Evolutionary conservation across 768 basidiomycete genomes (phyloP), one percentile per base, ranked within the genome.

Genomic region (Kwoniella dejecticola): DNA sequence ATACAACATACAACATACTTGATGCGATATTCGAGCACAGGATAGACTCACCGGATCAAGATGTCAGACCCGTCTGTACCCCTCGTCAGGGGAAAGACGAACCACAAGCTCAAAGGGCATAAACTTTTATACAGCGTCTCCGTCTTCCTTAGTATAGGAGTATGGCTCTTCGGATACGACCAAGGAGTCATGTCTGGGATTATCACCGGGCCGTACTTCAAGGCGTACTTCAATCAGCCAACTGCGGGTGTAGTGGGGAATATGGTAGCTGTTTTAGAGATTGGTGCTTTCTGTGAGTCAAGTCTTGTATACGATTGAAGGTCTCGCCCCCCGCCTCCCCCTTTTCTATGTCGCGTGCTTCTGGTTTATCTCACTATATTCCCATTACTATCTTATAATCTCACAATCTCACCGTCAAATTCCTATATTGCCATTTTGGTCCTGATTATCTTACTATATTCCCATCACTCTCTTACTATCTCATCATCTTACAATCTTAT

Each of bases 181-280:
- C 73, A 78, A 63, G 75, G 77, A 36, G 80, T 81, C 49, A 76
- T 64, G 68, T 67, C 77, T 4, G 76, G 92, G 27, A 87, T 96
- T 67, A 94, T 97, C 78, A 96, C 80, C 15, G 79, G 79, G 19
- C 71, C 76, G 30, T 77, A 74, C 45, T 75, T 76, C 71, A 79
- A 76, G 15, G 33, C 33, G 15, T 36, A 36, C 33, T 36, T 97
- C 82, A 81, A 89, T 62, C 83, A 86, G 19, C 93, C 91, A 17
- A 83, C 84, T 15, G 82, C 88, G 0, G 79, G 88, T 50, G 85
- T 88, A 70, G 79, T 92, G 23, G 93, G 91, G n/a, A 91, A 90
- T 19, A 92, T 97, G 89, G 92, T 96, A 40, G 90, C 93, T n/a
- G 88, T 94, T 4, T 81, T 95, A 31, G 92, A 97, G 79, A 84